Conservation (phyloP, 2,329 filamentous ascomycete species). For the Dendrostoma leiphaemia region DNA sequence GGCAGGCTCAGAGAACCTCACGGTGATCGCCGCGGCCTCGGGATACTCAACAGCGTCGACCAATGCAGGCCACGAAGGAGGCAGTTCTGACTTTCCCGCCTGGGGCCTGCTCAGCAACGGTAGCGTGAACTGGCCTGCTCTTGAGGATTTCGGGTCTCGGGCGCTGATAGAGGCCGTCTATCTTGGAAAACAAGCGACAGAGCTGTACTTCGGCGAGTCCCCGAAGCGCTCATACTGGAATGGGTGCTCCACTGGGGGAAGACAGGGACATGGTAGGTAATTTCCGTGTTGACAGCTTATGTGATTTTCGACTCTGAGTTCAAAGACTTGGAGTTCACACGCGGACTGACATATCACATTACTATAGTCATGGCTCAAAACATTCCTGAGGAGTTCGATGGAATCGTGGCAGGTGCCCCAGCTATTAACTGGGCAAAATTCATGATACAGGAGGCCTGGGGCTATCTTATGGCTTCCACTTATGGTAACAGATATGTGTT, state of each 20-base stretch:
- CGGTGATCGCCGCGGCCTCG: background rate
- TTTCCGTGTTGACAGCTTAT: too few species aligned
- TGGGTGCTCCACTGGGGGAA: slow-evolving; percentile 59
- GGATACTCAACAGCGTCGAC: slow-evolving; percentile 21
- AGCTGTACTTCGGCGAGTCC: slow-evolving; percentile 42
- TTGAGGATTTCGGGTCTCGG: slow-evolving; percentile 32
- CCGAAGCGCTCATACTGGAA: slow-evolving; percentile 49
- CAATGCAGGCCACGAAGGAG: slow-evolving; percentile 23
- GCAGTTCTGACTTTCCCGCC: slow-evolving; percentile 12
- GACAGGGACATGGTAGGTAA: slow-evolving; percentile 48
- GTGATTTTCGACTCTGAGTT: too few species aligned
- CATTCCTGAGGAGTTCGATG: slow-evolving; percentile 56
- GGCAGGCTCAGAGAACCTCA: slow-evolving; percentile 15
- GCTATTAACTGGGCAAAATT: slow-evolving; percentile 36
- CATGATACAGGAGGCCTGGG: slow-evolving; percentile 22
- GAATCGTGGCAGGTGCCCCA: slow-evolving; percentile 47
- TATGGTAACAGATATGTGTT: background rate
- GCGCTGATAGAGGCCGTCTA: slow-evolving; percentile 45
- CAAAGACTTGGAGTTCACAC: too few species aligned
- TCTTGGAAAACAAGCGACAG: slow-evolving; percentile 46
- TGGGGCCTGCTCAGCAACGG: slow-evolving; percentile 12
- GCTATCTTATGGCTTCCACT: slow-evolving; percentile 28
- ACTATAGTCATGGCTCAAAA: slow-evolving; percentile 43
- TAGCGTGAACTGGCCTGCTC: slow-evolving; percentile 21
- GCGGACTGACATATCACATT: too few species aligned